Conservation (phyloP, 352 stramenopile genomes). For the Phytophthora pini region DNA sequence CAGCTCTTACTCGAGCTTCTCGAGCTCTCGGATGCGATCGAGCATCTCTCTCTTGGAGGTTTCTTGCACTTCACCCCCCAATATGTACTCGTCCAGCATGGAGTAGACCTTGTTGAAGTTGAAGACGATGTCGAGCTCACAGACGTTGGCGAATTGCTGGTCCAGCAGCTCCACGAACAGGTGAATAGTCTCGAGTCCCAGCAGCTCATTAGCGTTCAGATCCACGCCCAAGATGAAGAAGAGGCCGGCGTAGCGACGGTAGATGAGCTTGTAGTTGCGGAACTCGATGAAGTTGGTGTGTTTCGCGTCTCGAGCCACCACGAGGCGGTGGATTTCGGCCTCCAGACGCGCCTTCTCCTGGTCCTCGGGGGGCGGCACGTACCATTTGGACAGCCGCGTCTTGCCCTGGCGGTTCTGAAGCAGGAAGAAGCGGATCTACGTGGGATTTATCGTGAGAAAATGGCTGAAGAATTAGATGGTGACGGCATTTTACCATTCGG, state of each 20-base stretch:
- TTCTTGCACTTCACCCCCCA: conserved; percentile 94
- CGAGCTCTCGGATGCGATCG: conserved; percentile 90
- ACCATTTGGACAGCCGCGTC: conserved; percentile 99
- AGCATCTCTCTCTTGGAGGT: conserved; percentile 94
- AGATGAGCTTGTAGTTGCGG: conserved; percentile 99
- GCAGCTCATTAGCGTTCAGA: conserved; percentile 97
- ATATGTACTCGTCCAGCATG: conserved; percentile 96
- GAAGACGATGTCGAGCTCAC: conserved; percentile 97
- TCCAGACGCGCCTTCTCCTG: conserved; percentile 88
- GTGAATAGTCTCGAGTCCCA: conserved; percentile 98
- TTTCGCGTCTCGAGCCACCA: conserved; percentile 89
- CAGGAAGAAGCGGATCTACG: conserved; percentile 97
- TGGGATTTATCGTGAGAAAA: conserved; percentile 1
- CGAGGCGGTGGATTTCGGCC: conserved; percentile 91
- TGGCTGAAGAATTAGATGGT: not conserved
- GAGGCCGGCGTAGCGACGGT: conserved; percentile 97
- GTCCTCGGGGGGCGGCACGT: conserved; percentile 87
- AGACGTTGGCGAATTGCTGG: conserved; percentile 99
- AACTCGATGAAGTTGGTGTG: conserved; percentile 98
- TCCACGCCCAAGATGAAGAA: conserved; percentile 99
- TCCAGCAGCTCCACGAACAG: conserved; percentile 98
- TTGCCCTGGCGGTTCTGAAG: conserved; percentile 99
- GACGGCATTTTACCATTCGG: conserved; percentile 16
- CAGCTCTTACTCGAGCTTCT: conserved; percentile 86
- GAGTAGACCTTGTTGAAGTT: conserved; percentile 97